Base-by-base conservation (phyloP, 768 basidiomycete genomes). In the Cystofilobasidium bisporidii region DNA sequence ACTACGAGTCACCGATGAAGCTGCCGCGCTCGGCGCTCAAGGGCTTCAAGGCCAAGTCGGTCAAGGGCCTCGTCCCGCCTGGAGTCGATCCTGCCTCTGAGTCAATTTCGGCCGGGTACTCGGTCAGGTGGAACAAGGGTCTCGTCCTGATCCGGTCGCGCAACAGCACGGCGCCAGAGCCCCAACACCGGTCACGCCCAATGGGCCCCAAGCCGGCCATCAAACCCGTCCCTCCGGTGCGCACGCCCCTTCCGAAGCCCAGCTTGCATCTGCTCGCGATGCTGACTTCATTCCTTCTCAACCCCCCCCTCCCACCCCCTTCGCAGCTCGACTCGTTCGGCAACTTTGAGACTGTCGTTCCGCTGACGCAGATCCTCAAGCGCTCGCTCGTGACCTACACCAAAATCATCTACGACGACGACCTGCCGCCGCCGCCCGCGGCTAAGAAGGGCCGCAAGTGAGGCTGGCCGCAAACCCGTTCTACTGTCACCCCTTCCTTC, bases 51-150 rank as follows among this genome's bases (percentile, higher is more conserved):
- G 61, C 70, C 58, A 47, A 57, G 11, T 72, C 72, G 28, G 56
- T 65, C 18, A 61, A 56, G 28, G 36, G 32, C 47, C 36, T 40
- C 10, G 36, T 43, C 10, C 10, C 47, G 38, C 6, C 5, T 12
- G 36, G 36, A 12, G 36, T 12, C 5, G 56, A 2, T 9, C 32
- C 26, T 58, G 56, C 20, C 2, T 58, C 56, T 6, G 2, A 30
- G 71, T 48, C 8, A 38, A 57, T 5, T 1, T 24, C 22, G 24
- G 28, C 20, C 32, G n/a, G 48, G 26, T 75, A 71, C 61, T 58
- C 43, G 11, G 74, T 78, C 14, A 72, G 67, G 47, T 78, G 77
- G 76, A 75, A 78, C 63, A 76, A 72, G 56, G 74, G 73, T 2
- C 59, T 78, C 48, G 71, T 76, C 22, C 59, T 76, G 58, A 72